phyloP scores from a whole-genome alignment of 2,329 filamentous ascomycete genomes.

The Pyrenophora graminea region DNA sequence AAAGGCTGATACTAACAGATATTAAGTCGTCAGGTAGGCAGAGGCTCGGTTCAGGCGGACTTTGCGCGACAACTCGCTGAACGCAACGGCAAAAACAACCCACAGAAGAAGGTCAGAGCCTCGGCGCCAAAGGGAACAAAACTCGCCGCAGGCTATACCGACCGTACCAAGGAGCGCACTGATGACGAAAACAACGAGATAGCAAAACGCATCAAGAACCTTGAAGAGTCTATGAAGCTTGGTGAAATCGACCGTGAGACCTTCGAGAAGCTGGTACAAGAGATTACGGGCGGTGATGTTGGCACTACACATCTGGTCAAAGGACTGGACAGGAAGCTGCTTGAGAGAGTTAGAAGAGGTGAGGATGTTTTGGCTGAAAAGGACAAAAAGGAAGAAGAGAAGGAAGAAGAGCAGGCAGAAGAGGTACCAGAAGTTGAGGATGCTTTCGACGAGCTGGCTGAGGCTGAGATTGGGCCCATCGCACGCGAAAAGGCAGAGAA shows the following conservation, averaged over 20 bases:
- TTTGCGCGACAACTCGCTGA: constrained; percentile 87
- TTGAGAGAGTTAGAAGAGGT: constrained; percentile 69
- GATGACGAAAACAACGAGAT: constrained; percentile 60
- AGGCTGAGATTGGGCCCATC: constrained; percentile 71
- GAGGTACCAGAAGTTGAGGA: constrained; percentile 47
- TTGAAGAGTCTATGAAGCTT: constrained; percentile 81
- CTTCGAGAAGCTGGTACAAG: constrained; percentile 73
- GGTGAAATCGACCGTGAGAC: constrained; percentile 80
- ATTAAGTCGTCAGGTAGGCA: constrained; percentile 65
- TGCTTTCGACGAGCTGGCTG: constrained; percentile 58
- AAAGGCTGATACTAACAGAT: constrained; percentile 9
- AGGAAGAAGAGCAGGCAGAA: constrained; percentile 29
- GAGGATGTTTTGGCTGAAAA: constrained; percentile 55
- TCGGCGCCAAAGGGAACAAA: constrained; percentile 82
- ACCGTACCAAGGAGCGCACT: constrained; percentile 71
- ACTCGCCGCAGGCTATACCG: constrained; percentile 78
- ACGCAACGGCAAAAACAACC: constrained; percentile 60
- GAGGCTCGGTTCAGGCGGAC: constrained; percentile 60
- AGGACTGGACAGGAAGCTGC: constrained; percentile 82
- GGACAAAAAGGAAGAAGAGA: constrained; percentile 42
- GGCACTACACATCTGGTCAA: constrained; percentile 86
- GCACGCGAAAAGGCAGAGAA: constrained; percentile 62
- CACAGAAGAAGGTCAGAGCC: constrained; percentile 74
- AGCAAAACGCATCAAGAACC: constrained; percentile 70
- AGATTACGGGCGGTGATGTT: constrained; percentile 82